Evolutionary conservation across 371 early-diverging fungal species (phyloP).

Genomic region (Pancytospora philotis): DNA sequence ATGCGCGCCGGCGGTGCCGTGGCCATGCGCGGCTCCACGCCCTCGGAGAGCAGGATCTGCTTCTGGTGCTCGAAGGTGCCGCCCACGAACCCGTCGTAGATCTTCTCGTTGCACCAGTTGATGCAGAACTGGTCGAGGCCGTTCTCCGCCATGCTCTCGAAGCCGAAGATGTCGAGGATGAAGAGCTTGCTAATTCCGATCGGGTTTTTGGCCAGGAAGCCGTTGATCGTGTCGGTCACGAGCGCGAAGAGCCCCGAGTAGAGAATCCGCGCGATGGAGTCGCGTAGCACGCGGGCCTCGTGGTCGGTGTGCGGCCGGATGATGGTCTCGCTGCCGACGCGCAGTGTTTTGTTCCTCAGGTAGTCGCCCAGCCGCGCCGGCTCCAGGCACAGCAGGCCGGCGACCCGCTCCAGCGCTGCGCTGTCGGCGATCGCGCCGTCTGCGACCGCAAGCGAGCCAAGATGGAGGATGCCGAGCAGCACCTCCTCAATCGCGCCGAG

Average conservation of each 20-base stretch:
- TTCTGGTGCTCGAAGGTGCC: constrained; percentile 81
- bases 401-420: neutral
- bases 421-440: constrained; percentile 9
- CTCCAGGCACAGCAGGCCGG: constrained; percentile 14
- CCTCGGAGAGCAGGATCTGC: constrained; percentile 64
- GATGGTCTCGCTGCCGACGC: constrained; percentile 64
- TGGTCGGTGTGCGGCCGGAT: constrained; percentile 61
- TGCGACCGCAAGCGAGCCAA: constrained; percentile 41
- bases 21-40: neutral
- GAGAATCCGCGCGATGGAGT: constrained; percentile 68
- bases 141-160: constrained; percentile 61
- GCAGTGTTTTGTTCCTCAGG: constrained; percentile 36
- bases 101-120: constrained; percentile 64
- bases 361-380: constrained; percentile 34
- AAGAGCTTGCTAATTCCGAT: constrained; percentile 23
- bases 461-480: constrained; percentile 59
- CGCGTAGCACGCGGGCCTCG: constrained; percentile 59
- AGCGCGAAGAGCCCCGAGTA: constrained; percentile 53
- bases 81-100: constrained; percentile 67
- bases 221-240: constrained; percentile 47
- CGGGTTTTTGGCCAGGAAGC: constrained; percentile 1
- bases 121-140: constrained; percentile 62
- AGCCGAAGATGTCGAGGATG: constrained; percentile 67
- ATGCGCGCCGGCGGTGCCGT: neutral
- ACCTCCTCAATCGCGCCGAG: constrained; percentile 63